phyloP scores from a whole-genome alignment of 495 filamentous ascomycete genomes.

The Aspergillus sclerotioniger region DNA sequence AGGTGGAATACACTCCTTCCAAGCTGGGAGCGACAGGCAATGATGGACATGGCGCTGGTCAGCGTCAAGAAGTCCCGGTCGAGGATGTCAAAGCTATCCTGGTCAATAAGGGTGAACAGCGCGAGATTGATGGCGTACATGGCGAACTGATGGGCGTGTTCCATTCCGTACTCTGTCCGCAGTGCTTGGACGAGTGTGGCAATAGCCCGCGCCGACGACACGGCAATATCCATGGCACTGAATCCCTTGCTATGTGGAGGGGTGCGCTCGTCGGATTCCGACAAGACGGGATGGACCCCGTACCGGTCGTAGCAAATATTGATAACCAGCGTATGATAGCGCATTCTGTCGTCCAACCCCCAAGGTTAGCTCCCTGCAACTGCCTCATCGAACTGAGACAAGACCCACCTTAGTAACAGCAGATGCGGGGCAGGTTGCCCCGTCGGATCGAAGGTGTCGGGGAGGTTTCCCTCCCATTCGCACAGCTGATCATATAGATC shows the following conservation, averaged over 20 bases:
- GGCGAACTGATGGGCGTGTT: constrained; percentile 31
- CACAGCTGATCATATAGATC: constrained; percentile 23
- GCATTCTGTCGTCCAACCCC: constrained; percentile 21
- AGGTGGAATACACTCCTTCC: constrained; percentile 27
- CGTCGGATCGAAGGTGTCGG: constrained; percentile 12
- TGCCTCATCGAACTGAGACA: background rate
- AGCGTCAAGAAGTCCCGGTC: constrained; percentile 30
- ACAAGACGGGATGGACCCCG: constrained; percentile 5
- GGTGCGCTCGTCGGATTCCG: background rate
- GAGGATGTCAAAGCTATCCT: constrained; percentile 24
- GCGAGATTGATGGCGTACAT: constrained; percentile 34
- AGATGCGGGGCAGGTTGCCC: constrained; percentile 28
- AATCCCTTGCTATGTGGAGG: background rate
- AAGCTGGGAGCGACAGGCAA: constrained; percentile 26
- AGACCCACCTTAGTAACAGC: constrained; percentile 27
- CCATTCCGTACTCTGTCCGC: constrained; percentile 25
- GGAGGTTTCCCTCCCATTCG: constrained; percentile 23
- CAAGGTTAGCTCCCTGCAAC: background rate
- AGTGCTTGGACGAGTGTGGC: constrained; percentile 19
- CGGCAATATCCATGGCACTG: constrained; percentile 11
- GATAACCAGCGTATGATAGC: constrained; percentile 31
- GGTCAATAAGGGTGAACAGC: constrained; percentile 28
- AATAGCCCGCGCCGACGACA: constrained; percentile 27
- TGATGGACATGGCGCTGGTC: constrained; percentile 25
- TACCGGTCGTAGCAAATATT: constrained; percentile 27